Evolutionary conservation across 345 rosid genomes (phyloP), one percentile per base, ranked within the genome.

Genomic region (Euphorbia pulcherrima): DNA sequence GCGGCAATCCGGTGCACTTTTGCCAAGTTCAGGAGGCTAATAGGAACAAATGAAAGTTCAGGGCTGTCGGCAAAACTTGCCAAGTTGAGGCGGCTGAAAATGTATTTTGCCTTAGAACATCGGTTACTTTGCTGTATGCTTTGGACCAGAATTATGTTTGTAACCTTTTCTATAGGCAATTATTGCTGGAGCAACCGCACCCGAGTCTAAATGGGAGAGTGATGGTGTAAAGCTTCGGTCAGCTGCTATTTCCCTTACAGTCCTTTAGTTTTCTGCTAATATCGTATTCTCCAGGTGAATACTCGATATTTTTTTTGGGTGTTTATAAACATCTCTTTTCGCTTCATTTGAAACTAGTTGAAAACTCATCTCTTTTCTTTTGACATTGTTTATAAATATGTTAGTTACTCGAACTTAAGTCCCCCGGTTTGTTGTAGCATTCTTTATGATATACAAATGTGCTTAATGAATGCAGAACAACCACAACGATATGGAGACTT

Each of bases 111-210:
- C n/a, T n/a, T n/a, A n/a, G 8, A 30, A 17, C 44, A 51, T 37
- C 37, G 26, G 13, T 44, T 37, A 26, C 58, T 18, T 21, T 67
- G 41, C n/a, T 54, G 8, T 9, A 0, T 18, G 14, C 28, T 14
- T 46, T 53, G 29, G 18, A 26, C n/a, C 21, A 48, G 21, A 52
- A 28, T 68, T 40, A 26, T 28, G 47, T 39, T 24, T 8, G 47
- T 44, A 29, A 52, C 35, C 8, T 39, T n/a, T 24, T 50, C 4
- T 41, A 17, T 76, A 90, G 97, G 90, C 84, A 76, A 79, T 78
- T 70, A 84, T 93, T 24, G 90, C 90, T 54, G 98, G 98, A 83
- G 96, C 97, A 73, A 83, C 90, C 26, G 98, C 96, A 2, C 92
- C 96, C 1, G 35, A 61, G 47, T 61, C 67, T 64, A 64, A 47